These are phyloP conservation scores for Rhynchospora tenuis DNA, from an alignment of 176 grass and related monocot species.

Conservation along the genomic window DNA sequence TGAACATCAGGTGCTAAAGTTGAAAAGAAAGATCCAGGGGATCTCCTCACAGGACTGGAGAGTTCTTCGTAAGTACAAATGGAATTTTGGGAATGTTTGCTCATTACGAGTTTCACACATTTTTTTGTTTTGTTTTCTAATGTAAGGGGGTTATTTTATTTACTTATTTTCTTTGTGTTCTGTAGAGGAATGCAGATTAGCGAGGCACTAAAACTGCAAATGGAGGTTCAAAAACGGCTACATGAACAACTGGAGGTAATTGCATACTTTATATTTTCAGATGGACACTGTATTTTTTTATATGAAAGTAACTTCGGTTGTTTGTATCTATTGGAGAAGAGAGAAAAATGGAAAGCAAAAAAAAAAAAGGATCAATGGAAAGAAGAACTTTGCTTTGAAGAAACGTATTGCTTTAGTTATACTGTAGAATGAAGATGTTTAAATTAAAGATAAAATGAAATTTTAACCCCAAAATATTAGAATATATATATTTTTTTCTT, in stretches of 20 bases:
- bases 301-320: background rate
- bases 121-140: background rate
- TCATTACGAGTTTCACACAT: background rate
- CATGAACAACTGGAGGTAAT: constrained; percentile 96
- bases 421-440: background rate
- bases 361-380: background rate
- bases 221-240: constrained; percentile 92
- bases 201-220: constrained; percentile 90
- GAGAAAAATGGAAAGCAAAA: background rate
- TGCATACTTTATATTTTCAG: background rate
- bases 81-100: background rate
- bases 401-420: background rate
- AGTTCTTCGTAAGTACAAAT: constrained; percentile 77
- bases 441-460: background rate
- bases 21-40: constrained; percentile 75
- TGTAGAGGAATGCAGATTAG: constrained; percentile 72
- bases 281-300: background rate
- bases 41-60: constrained; percentile 55
- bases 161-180: constrained; percentile 20
- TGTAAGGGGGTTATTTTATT: background rate
- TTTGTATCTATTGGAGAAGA: background rate
- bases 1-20: constrained; percentile 43
- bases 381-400: background rate
- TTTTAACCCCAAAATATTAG: background rate
- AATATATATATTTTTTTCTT: background rate